Base-by-base conservation (phyloP, 441 rosid species). In the Geranium incanum region DNA sequence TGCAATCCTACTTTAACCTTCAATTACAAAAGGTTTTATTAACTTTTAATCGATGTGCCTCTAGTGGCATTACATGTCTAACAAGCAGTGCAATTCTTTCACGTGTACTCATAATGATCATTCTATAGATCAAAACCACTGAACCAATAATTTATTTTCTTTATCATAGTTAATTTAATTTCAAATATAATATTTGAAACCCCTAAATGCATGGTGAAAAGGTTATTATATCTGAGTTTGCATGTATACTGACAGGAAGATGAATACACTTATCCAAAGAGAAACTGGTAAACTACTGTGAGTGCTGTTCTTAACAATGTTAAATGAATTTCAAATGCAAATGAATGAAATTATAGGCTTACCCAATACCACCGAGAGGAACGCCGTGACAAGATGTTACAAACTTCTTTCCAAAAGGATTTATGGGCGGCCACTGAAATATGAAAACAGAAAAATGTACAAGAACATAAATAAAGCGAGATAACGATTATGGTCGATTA, bases 321-420 rank as follows among this genome's bases (percentile, higher is more conserved):
- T 9, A 71, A 55, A 70, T 18, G 48, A 68, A 57, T 37, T 70
- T 67, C 66, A 21, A 28, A 13, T 4, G 28, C 16, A 60, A 28
- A 50, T 68, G 66, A 37, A 21, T 18, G 1, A 50, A 71, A 74
- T 70, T 5, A 72, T 79, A 72, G 71, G 72, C 86, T 45, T 80
- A 91, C 98, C 98, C 97, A 63, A 93, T 70, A 68, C 93, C 97
- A 70, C 97, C 98, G 8, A 93, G 84, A 33, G 98, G 98, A 83
- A 88, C 70, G 3, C 90, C 97, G 66, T 89, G 93, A 68, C 79
- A 83, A 71, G 96, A 88, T 28, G 94, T 77, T 12, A 79, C 70
- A 77, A 38, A 6, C 43, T 84, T 90, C 80, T 88, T 84, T 1
- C 64, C 28, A 76, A 94, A 92, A 48, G 97, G 97, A 79, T 92